Evolutionary conservation across 805 yeast genomes (phyloP).

Genomic region (Cyberlindnera bimundalis): DNA sequence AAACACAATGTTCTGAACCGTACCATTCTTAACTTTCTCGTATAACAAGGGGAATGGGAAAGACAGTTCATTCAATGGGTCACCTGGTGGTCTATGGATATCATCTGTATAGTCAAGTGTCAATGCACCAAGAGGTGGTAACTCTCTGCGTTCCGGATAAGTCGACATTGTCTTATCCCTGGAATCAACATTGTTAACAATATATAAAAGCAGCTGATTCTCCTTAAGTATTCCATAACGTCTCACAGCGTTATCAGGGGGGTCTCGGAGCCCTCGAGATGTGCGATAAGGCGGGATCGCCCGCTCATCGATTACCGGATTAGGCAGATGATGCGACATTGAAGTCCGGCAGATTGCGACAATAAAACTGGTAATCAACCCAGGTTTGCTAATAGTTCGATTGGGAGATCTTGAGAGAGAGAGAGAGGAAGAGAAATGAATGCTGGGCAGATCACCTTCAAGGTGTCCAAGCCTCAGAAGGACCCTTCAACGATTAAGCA

Average conservation of each 20-base stretch:
- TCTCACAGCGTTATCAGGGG: no score
- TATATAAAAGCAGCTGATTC: no score
- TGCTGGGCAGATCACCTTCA: constrained; percentile 13
- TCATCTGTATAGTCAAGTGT: constrained; percentile 32
- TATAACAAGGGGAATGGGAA: constrained; percentile 28
- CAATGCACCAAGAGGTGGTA: constrained; percentile 30
- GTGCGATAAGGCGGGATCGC: no score
- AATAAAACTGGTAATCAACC: no score
- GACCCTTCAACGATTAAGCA: not conserved
- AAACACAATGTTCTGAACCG: constrained; percentile 28
- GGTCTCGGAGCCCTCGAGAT: not conserved
- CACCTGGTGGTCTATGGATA: constrained; percentile 34
- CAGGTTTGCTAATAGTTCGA: no score
- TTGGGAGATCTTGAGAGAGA: no score
- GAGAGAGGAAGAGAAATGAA: no score
- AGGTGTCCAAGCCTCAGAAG: constrained; percentile 6
- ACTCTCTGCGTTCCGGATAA: constrained; percentile 20
- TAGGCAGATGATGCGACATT: no score
- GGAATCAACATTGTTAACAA: no score
- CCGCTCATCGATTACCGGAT: no score
- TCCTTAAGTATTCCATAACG: no score
- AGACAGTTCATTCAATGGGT: constrained; percentile 27
- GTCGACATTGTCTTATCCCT: constrained; percentile 19
- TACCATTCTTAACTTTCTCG: constrained; percentile 26
- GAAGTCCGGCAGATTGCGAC: no score